phyloP scores from a whole-genome alignment of 1,284 basidiomycete genomes.

The Neonothopanus nambi region DNA sequence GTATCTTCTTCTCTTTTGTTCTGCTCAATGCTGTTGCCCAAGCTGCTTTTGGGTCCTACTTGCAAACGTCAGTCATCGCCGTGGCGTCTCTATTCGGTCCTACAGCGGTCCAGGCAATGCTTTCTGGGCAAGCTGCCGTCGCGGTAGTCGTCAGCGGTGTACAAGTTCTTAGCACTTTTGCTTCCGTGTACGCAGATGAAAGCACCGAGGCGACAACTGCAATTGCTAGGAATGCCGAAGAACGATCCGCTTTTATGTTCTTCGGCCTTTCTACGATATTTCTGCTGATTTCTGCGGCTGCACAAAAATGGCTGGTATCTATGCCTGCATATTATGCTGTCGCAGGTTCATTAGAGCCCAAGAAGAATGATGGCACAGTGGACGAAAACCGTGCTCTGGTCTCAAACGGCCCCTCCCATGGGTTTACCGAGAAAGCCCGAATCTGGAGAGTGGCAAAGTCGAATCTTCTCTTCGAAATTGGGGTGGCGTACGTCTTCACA shows the following conservation, averaged over 20 bases:
- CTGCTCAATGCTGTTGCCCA: constrained; percentile 57
- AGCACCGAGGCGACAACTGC: constrained; percentile 29
- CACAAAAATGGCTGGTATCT: constrained; percentile 57
- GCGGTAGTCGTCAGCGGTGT: constrained; percentile 70
- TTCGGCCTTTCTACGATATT: constrained; percentile 71
- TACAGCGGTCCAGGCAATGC: constrained; percentile 63
- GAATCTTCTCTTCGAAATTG: constrained; percentile 71
- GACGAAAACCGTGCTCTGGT: constrained; percentile 39
- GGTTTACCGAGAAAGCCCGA: constrained; percentile 35
- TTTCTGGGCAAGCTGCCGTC: constrained; percentile 78
- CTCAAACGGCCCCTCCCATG: constrained; percentile 27
- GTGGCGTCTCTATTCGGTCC: constrained; percentile 75
- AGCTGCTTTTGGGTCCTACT: constrained; percentile 61
- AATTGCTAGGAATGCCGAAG: constrained; percentile 48
- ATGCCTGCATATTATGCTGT: constrained; percentile 59
- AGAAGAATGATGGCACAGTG: constrained; percentile 19
- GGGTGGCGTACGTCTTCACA: constrained; percentile 74
- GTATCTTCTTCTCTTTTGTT: constrained; percentile 63
- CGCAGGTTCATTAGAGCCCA: constrained; percentile 42
- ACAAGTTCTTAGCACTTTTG: constrained; percentile 64
- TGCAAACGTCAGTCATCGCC: constrained; percentile 69
- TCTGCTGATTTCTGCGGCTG: constrained; percentile 49
- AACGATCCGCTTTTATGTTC: constrained; percentile 67
- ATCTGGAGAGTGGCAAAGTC: constrained; percentile 58
- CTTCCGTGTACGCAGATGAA: constrained; percentile 46